Base-by-base conservation (phyloP, 2,329 filamentous ascomycete species). In the Chaetomiaceae sp. region DNA sequence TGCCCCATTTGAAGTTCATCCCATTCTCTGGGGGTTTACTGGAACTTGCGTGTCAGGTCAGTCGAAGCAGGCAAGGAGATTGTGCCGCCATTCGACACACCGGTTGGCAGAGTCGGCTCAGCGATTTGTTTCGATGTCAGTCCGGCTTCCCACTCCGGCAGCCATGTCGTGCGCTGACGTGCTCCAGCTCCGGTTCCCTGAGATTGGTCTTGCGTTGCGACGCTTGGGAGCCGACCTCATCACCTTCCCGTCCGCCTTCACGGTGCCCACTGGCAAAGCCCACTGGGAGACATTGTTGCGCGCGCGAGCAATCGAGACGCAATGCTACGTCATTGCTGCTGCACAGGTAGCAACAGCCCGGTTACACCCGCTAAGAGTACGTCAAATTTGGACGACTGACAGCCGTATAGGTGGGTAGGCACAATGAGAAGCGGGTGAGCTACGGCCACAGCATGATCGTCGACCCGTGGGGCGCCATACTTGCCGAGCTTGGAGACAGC, bases 71-170 rank as follows among this genome's bases (percentile, higher is more conserved):
- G 88, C 0, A 65, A 65, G 22, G 56, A 66, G 2, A 78, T 95
- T 33, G 69, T 80, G 1, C 64, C 78, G 3, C 89, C 89, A 0
- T 88, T 93, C 58, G 68, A 78, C n/a, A 86, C 83, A 0, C 68
- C 79, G 0, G 62, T 95, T 10, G 90, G 90, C 12, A 80, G 79
- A 29, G 74, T 96, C 17, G 91, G 88, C 17, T 73, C 84, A 51
- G 74, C 85, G 44, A 94, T 96, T 51, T 96, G 91, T 68, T 96
- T 96, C 64, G 91, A 96, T 68, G 67, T 96, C 52, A 80, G 89
- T 1, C 95, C 93, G 22, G 6, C 9, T 61, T 15, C 5, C n/a
- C 8, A 9, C 22, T 33, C 4, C 0, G 12, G 11, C 12, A 14
- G 27, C 1, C 4, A 8, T 6, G 14, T 26, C 8, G 15, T 20